Evolutionary conservation across 768 basidiomycete genomes (phyloP), one percentile per base, ranked within the genome.

Genomic region (Podaxis carcinomalis): DNA sequence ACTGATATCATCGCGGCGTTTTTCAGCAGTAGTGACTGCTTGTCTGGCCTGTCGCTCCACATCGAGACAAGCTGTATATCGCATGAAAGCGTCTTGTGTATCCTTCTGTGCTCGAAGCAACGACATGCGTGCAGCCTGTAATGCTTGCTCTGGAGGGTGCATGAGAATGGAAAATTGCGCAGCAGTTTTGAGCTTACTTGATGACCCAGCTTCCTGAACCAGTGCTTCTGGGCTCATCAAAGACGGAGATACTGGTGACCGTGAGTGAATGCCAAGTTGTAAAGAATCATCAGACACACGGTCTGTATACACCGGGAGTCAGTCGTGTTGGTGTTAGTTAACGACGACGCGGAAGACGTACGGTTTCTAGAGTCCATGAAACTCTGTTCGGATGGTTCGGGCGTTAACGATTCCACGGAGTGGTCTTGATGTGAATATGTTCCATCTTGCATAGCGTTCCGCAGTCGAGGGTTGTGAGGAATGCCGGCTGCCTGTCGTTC

Each of bases 401-500:
- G 79, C 7, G 80, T 78, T 49, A 77, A 72, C 14, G 81, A 81
- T 51, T 80, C 80, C 27, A 72, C 70, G 16, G 81, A 80, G 47
- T 78, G 77, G 40, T 79, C 78, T 23, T 78, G 75, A 37, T 77
- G 76, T 3, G 74, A 65, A 65, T 79, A 78, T 6, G 70, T 64
- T 28, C 68, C 73, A 21, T 69, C 67, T n/a, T 61, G 60, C 56
- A 63, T 54, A 23, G 74, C 68, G 62, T 86, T 86, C 60, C 90
- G 86, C 46, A 92, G 80, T 42, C 90, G 86, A 55, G 90, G 90
- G 68, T 92, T 92, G 70, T 92, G 90, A 56, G 89, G 83, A 44
- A 90, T 83, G 40, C 85, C 83, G n/a, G 84, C 78, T 5, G 85
- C 80, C 68, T 92, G 90, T 58, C 90, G 81, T 69, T 92, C 90